phyloP scores from a whole-genome alignment of 441 rosid genomes.

The Populus hybrid region DNA sequence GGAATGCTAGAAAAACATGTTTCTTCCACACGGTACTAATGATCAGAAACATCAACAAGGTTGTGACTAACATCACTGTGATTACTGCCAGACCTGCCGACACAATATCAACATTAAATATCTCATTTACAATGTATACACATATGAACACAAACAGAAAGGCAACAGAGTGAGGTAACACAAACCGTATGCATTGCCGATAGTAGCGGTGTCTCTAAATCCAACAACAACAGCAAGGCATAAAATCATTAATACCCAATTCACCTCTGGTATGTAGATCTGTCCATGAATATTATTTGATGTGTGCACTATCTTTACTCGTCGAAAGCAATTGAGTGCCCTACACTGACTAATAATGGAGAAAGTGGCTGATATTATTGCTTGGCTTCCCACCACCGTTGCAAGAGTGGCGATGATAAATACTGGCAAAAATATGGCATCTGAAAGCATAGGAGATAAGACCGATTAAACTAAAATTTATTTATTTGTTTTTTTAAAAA shows the following conservation, averaged over 20 bases:
- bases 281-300: constrained; percentile 32
- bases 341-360: constrained; percentile 29
- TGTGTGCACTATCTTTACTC: constrained; percentile 33
- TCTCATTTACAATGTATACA: background rate
- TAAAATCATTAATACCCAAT: constrained; percentile 33
- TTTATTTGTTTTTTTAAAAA: too few relatives aligned
- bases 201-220: constrained; percentile 19
- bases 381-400: constrained; percentile 36
- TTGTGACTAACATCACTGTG: constrained; percentile 34
- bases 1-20: constrained; percentile 13
- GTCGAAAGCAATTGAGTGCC: constrained; percentile 30
- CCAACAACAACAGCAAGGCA: constrained; percentile 31
- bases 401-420: constrained; percentile 32
- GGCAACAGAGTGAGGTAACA: background rate
- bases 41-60: constrained; percentile 28
- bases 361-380: constrained; percentile 34
- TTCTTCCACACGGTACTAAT: constrained; percentile 24
- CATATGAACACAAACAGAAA: background rate
- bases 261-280: constrained; percentile 39
- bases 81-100: constrained; percentile 29
- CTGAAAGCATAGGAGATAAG: constrained; percentile 16
- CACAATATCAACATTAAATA: background rate
- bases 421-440: constrained; percentile 32
- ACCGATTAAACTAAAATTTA: too few relatives aligned
- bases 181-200: constrained; percentile 31